Conservation (phyloP, 257 asterid species). For the Ligustrum vulgare region DNA sequence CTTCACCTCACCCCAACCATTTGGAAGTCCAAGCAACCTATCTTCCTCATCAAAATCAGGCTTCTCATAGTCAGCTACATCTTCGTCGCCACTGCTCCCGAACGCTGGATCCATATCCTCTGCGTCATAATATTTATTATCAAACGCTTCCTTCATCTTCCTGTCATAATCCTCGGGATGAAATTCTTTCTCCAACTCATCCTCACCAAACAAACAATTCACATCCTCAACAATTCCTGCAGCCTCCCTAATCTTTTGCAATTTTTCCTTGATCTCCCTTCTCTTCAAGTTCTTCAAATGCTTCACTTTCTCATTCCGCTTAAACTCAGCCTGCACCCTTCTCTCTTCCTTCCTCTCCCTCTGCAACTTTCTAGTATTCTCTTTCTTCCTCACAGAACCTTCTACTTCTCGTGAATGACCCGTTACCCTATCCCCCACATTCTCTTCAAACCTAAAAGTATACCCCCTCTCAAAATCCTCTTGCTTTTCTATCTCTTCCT, state of each 20-base stretch:
- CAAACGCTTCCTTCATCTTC: slow-evolving; percentile 73
- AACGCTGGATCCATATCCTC: slow-evolving; percentile 64
- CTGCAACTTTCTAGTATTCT: slow-evolving; percentile 39
- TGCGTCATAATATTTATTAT: slow-evolving; percentile 58
- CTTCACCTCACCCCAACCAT: slow-evolving; percentile 61
- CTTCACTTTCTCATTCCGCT: slow-evolving; percentile 76
- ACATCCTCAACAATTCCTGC: slow-evolving; percentile 67
- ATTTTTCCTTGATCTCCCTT: slow-evolving; percentile 77
- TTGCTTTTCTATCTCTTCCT: slow-evolving; percentile 46
- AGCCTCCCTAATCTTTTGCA: slow-evolving; percentile 70
- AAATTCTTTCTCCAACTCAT: slow-evolving; percentile 79
- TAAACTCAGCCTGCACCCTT: slow-evolving; percentile 58
- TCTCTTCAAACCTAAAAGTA: slow-evolving; percentile 48
- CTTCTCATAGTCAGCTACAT: slow-evolving; percentile 43
- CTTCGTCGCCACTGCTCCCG: slow-evolving; percentile 59
- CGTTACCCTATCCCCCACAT: slow-evolving; percentile 46
- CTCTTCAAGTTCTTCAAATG: slow-evolving; percentile 81
- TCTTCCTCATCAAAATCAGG: slow-evolving; percentile 88
- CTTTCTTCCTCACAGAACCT: slow-evolving; percentile 52
- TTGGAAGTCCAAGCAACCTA: slow-evolving; percentile 74
- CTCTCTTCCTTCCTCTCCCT: slow-evolving; percentile 81
- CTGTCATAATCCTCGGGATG: slow-evolving; percentile 70
- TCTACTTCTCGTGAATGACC: slow-evolving; percentile 50
- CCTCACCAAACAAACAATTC: slow-evolving; percentile 42
- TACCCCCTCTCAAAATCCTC: slow-evolving; percentile 49